phyloP scores from a whole-genome alignment of 2,329 filamentous ascomycete species.

The Ophiocordyceps unilateralis region DNA sequence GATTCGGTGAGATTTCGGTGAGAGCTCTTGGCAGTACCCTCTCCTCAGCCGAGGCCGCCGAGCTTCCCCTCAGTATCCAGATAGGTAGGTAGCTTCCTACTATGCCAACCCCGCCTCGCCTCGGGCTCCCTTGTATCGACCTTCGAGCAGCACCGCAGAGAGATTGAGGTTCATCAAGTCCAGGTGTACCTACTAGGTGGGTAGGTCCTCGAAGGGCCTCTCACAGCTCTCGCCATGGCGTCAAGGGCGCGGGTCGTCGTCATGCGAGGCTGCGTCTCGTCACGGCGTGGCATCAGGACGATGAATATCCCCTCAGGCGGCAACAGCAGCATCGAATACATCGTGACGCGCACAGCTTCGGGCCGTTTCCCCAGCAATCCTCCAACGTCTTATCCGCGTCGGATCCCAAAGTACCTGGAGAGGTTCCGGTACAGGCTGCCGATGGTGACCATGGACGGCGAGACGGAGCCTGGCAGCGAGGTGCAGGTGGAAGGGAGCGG shows the following conservation, averaged over 20 bases:
- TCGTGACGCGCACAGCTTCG: not conserved
- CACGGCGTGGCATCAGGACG: not conserved
- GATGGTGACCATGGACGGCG: not conserved
- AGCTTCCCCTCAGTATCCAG: too few relatives aligned
- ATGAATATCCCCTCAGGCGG: not conserved
- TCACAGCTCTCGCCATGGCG: not conserved
- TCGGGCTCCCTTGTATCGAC: too few relatives aligned
- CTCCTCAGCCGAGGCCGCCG: too few relatives aligned
- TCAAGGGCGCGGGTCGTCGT: not conserved
- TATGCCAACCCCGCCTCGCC: too few relatives aligned
- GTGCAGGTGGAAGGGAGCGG: not conserved
- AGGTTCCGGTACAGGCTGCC: not conserved
- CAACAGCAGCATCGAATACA: not conserved
- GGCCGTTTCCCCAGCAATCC: not conserved
- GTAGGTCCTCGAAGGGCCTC: too few relatives aligned
- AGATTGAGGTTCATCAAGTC: too few relatives aligned
- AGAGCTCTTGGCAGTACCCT: too few relatives aligned
- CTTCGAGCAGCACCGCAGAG: too few relatives aligned
- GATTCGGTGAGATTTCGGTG: too few relatives aligned
- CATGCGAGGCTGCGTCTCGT: not conserved
- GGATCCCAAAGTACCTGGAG: not conserved
- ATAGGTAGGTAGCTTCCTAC: too few relatives aligned
- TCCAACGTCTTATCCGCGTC: not conserved
- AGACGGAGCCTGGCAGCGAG: not conserved
- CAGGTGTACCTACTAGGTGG: too few relatives aligned